phyloP scores from a whole-genome alignment of 176 grass and related monocot species.

The Oryza officinalis region DNA sequence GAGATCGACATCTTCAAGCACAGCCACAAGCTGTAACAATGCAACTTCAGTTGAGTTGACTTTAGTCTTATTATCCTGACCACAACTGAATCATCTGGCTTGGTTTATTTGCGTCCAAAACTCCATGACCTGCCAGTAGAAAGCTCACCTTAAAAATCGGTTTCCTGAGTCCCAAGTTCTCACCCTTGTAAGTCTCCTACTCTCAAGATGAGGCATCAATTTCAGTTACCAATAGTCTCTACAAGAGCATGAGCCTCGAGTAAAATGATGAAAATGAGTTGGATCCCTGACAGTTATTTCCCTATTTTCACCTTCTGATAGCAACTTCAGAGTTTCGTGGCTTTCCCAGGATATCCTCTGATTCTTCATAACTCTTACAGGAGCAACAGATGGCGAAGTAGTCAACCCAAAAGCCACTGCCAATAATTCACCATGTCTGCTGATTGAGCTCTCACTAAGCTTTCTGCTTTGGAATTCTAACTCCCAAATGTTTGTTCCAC shows the following conservation, averaged over 20 bases:
- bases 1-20: not conserved
- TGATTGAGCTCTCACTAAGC: constrained; percentile 39
- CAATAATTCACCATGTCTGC: constrained; percentile 64
- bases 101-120: not conserved
- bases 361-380: constrained; percentile 78
- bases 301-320: constrained; percentile 60
- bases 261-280: constrained; percentile 71
- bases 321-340: constrained; percentile 67
- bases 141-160: constrained; percentile 3
- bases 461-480: constrained; percentile 60
- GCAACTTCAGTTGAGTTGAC: not conserved
- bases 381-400: constrained; percentile 37
- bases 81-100: not conserved
- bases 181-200: not conserved
- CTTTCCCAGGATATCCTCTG: constrained; percentile 70
- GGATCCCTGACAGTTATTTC: constrained; percentile 74
- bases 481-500: constrained; percentile 46
- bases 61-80: not conserved
- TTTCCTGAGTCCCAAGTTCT: not conserved
- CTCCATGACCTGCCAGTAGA: not conserved
- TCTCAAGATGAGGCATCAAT: not conserved
- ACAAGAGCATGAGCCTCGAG: constrained; percentile 70
- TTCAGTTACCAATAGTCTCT: constrained; percentile 68
- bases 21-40: not conserved
- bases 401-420: constrained; percentile 56